Conservation (phyloP, 73 alveolate genomes). For the Tetrahymena borealis region DNA sequence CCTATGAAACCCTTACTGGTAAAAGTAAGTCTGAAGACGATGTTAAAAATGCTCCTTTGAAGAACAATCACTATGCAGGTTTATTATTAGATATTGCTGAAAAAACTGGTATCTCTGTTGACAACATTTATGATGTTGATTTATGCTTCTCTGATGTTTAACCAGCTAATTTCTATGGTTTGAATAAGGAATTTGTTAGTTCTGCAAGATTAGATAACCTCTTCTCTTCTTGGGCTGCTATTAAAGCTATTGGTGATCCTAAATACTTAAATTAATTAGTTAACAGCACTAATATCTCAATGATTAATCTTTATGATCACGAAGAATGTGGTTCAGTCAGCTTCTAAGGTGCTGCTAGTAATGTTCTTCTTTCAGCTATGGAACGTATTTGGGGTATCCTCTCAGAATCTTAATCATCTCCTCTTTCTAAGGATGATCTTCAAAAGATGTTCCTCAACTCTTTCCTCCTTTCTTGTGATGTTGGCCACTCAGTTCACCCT, state of each 20-base stretch:
- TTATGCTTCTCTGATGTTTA: conserved; percentile 74
- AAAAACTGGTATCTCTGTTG: conserved; percentile 56
- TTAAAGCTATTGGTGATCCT: conserved; percentile 68
- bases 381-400: conserved; percentile 69
- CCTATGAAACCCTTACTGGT: not conserved
- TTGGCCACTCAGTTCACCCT: conserved; percentile 22
- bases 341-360: conserved; percentile 87
- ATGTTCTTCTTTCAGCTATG: conserved; percentile 65
- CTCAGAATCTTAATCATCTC: conserved; percentile 20
- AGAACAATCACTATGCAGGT: conserved; percentile 72
- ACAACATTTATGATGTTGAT: conserved; percentile 80
- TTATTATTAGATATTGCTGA: conserved; percentile 60
- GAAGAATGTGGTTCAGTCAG: conserved; percentile 88
- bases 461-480: conserved; percentile 4
- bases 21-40: not conserved
- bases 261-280: not conserved
- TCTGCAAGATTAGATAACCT: conserved; percentile 84
- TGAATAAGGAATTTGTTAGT: conserved; percentile 84
- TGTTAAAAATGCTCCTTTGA: conserved; percentile 34
- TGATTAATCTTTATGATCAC: conserved; percentile 82
- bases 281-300: conserved; percentile 47
- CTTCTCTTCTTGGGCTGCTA: conserved; percentile 68
- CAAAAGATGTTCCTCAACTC: not conserved
- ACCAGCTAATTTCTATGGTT: conserved; percentile 74
- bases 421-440: not conserved